Evolutionary conservation across 2,329 filamentous ascomycete genomes (phyloP).

Genomic region (Fusarium tjaetaba): DNA sequence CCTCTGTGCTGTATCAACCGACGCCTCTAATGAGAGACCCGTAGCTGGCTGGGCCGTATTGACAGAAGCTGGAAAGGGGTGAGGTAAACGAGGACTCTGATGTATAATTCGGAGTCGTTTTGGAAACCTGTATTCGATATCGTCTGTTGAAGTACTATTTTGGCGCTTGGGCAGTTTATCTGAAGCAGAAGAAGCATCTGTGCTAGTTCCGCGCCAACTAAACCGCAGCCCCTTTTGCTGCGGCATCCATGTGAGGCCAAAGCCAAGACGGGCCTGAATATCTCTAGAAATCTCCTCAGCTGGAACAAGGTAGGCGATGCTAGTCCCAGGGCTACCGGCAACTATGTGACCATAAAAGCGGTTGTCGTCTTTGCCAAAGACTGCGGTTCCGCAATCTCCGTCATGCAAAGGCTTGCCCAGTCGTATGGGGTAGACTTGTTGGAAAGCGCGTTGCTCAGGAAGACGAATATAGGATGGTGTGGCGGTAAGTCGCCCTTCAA

Average conservation of each 20-base stretch:
- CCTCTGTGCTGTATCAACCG: rapidly evolving
- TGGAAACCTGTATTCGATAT: too few species aligned
- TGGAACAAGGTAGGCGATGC: rapidly evolving
- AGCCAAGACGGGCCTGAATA: rapidly evolving
- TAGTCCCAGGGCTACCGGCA: background rate
- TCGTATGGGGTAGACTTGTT: rapidly evolving
- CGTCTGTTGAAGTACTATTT: too few species aligned
- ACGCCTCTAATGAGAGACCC: rapidly evolving
- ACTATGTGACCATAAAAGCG: background rate
- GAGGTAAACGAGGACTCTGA: too few species aligned
- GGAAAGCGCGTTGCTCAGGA: rapidly evolving
- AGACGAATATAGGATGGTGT: background rate
- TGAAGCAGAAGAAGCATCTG: too few species aligned
- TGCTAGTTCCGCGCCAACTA: too few species aligned
- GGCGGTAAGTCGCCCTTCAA: rapidly evolving
- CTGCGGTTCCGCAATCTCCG: background rate
- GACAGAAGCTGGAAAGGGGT: too few species aligned
- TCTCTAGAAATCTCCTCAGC: rapidly evolving
- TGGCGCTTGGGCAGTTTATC: too few species aligned
- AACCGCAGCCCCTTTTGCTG: background rate
- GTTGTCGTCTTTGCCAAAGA: rapidly evolving
- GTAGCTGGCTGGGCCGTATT: too few species aligned
- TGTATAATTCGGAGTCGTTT: too few species aligned
- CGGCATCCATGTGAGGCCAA: rapidly evolving
- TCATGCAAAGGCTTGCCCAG: rapidly evolving